Conservation (phyloP, 495 filamentous ascomycete genomes). For the Halenospora varia region DNA sequence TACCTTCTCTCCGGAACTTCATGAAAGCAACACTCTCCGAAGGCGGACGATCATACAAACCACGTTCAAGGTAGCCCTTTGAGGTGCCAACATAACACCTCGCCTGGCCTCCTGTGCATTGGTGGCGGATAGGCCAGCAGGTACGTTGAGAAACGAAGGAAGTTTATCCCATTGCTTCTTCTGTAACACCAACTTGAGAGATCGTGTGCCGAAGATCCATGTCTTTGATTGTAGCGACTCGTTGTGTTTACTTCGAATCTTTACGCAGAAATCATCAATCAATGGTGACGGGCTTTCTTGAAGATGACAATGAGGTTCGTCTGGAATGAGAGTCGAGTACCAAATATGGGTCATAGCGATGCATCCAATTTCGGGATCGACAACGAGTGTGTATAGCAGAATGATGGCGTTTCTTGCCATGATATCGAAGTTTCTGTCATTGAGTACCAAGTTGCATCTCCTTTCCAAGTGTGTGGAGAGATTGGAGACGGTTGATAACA, state of each 20-base stretch:
- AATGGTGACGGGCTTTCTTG: conserved; percentile 15
- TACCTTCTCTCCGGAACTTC: conserved; percentile 30
- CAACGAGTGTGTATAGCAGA: conserved; percentile 31
- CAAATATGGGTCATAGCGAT: conserved; percentile 25
- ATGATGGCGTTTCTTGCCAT: conserved; percentile 43
- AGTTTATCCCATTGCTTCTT: conserved; percentile 20
- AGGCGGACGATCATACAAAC: conserved; percentile 7
- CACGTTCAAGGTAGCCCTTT: conserved; percentile 24
- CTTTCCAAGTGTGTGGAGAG: conserved; percentile 29
- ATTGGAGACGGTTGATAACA: conserved; percentile 32
- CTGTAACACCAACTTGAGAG: conserved; percentile 21
- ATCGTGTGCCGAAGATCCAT: conserved; percentile 20
- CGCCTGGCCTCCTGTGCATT: conserved; percentile 19
- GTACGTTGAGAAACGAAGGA: conserved; percentile 17
- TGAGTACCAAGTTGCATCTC: conserved; percentile 29
- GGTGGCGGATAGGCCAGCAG: conserved; percentile 11
- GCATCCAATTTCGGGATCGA: not conserved
- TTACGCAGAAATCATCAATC: conserved; percentile 17
- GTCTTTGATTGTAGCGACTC: conserved; percentile 14
- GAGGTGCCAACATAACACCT: conserved; percentile 19
- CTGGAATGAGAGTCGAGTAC: conserved; percentile 25
- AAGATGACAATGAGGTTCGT: conserved; percentile 9
- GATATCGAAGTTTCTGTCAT: conserved; percentile 40
- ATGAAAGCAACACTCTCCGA: conserved; percentile 23
- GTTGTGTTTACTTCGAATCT: conserved; percentile 5